These are phyloP conservation scores for Debaryomyces castellii DNA, from an alignment of 805 yeast species.

Conservation along the genomic window DNA sequence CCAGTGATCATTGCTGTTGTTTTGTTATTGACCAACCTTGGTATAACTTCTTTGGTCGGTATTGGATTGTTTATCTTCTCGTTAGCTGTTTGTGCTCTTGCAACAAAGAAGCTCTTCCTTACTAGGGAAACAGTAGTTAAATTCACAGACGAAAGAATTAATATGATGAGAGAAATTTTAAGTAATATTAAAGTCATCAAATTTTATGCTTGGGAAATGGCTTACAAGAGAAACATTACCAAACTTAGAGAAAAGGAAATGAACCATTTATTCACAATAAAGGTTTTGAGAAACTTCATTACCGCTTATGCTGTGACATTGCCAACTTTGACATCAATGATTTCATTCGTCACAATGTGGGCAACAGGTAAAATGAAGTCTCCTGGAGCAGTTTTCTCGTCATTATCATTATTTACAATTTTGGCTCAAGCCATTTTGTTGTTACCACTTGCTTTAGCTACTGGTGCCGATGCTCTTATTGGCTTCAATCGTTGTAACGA, in stretches of 20 bases:
- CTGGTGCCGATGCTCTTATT: conserved; percentile 45
- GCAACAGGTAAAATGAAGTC: conserved; percentile 39
- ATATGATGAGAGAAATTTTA: conserved; percentile 43
- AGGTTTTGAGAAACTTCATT: conserved; percentile 40
- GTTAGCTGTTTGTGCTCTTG: conserved; percentile 30
- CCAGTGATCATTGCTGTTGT: conserved; percentile 40
- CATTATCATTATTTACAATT: conserved; percentile 41
- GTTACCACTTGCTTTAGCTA: conserved; percentile 43
- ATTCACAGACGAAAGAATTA: conserved; percentile 42
- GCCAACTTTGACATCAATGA: conserved; percentile 44
- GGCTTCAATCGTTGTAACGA: conserved; percentile 33
- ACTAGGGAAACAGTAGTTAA: conserved; percentile 35
- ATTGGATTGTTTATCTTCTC: conserved; percentile 40
- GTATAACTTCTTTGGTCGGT: conserved; percentile 41
- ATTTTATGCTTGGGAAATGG: conserved; percentile 47
- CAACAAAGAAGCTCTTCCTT: conserved; percentile 33
- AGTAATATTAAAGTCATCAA: conserved; percentile 42
- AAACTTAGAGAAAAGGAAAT: conserved; percentile 40
- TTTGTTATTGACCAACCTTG: conserved; percentile 34
- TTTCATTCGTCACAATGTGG: conserved; percentile 45
- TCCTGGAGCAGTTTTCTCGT: conserved; percentile 42
- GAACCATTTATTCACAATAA: conserved; percentile 40
- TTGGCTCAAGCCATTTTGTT: conserved; percentile 45
- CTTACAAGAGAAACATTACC: conserved; percentile 36
- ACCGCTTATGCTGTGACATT: conserved; percentile 45